Evolutionary conservation across 176 grass and related monocot genomes (phyloP).

Genomic region (Musa acuminata): DNA sequence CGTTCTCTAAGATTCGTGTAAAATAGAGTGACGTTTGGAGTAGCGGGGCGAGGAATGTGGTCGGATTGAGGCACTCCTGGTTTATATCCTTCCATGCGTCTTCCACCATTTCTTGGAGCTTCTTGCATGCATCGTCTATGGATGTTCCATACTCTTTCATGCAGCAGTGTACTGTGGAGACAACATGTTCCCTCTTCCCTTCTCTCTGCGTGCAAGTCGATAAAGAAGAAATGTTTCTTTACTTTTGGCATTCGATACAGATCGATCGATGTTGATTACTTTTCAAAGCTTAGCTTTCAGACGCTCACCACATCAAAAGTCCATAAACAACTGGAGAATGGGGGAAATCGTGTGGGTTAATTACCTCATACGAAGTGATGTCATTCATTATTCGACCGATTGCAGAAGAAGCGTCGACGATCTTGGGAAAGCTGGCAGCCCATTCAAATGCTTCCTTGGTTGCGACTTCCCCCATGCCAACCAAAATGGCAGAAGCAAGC

Average conservation of each 20-base stretch:
- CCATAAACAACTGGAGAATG: too few species aligned
- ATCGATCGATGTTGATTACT: too few species aligned
- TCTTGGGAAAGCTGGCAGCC: constrained; percentile 11
- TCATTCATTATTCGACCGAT: constrained; percentile 12
- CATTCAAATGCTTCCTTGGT: constrained; percentile 20
- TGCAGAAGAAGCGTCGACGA: constrained; percentile 12
- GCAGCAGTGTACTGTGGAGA: not conserved
- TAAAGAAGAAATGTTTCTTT: too few species aligned
- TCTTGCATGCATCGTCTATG: not conserved
- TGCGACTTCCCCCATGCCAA: not conserved
- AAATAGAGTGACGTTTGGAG: not conserved
- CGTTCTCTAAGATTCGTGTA: not conserved
- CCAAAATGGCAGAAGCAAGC: not conserved
- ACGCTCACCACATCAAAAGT: too few species aligned
- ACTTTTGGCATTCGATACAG: too few species aligned
- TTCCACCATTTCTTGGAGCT: not conserved
- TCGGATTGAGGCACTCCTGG: not conserved
- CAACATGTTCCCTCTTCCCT: not conserved
- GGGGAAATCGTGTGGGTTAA: too few species aligned
- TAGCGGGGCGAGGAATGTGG: not conserved
- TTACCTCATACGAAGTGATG: constrained; percentile 17
- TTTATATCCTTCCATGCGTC: constrained; percentile 2
- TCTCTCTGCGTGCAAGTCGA: not conserved
- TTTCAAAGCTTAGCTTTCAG: too few species aligned
- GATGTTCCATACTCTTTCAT: not conserved